phyloP scores from a whole-genome alignment of 441 rosid species.

The Viola pubescens region DNA sequence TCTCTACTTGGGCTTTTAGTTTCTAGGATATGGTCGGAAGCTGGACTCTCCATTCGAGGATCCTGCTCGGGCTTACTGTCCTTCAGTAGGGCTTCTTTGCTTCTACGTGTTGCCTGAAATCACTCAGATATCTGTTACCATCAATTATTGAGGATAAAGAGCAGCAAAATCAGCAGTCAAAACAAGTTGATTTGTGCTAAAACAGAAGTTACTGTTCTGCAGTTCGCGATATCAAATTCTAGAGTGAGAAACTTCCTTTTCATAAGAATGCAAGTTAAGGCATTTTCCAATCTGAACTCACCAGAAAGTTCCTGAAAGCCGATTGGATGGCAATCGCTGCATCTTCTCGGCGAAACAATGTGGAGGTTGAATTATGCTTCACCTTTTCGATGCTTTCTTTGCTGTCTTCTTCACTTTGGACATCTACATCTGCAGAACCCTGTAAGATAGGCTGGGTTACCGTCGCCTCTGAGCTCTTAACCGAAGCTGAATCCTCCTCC shows the following conservation, averaged over 20 bases:
- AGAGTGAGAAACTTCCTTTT: neutral
- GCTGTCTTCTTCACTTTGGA: conserved; percentile 24
- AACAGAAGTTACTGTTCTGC: neutral
- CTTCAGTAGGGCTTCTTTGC: conserved; percentile 19
- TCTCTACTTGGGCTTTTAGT: conserved; percentile 22
- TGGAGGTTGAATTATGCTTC: conserved; percentile 39
- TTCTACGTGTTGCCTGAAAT: conserved; percentile 38
- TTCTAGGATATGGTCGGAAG: too few species aligned
- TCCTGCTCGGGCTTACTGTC: conserved; percentile 20
- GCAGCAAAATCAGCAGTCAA: neutral
- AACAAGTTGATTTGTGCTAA: neutral
- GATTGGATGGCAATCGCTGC: conserved; percentile 69
- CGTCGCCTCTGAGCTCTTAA: conserved; percentile 48
- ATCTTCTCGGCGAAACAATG: conserved; percentile 49
- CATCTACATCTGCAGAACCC: conserved; percentile 20
- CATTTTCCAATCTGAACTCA: conserved; percentile 15
- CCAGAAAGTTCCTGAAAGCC: conserved; percentile 62
- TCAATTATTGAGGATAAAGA: neutral
- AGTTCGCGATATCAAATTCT: neutral
- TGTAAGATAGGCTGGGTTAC: conserved; percentile 33
- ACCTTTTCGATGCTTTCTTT: conserved; percentile 18
- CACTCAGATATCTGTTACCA: neutral
- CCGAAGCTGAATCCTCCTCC: conserved; percentile 68
- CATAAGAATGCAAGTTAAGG: conserved; percentile 5
- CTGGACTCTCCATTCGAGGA: conserved; percentile 29